Conservation (phyloP, 441 rosid species). For the Pelargonium cotyledonis region DNA sequence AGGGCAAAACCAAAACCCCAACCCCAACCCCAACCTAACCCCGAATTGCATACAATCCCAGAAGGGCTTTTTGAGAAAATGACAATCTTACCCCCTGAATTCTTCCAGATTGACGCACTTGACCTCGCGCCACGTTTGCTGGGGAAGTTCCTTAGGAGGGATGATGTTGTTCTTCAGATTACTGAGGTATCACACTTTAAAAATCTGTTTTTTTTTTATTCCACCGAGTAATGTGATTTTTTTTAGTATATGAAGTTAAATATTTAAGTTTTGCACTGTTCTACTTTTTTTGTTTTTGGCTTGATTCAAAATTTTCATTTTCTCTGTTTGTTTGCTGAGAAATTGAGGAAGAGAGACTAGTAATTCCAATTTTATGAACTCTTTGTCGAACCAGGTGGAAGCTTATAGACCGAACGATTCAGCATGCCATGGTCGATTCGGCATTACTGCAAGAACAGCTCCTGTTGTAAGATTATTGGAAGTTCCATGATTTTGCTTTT, state of each 20-base stretch:
- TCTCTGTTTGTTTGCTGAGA: not conserved
- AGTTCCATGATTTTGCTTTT: not conserved
- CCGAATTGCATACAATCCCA: not conserved
- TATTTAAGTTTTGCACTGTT: not conserved
- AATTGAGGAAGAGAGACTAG: not conserved
- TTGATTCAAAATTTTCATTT: not conserved
- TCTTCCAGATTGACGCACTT: slow-evolving; percentile 82
- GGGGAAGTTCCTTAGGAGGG: slow-evolving; percentile 72
- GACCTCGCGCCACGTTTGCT: slow-evolving; percentile 86
- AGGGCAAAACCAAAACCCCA: slow-evolving; percentile 15
- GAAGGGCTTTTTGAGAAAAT: slow-evolving; percentile 18
- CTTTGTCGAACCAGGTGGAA: slow-evolving; percentile 49
- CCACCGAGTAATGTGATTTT: no score
- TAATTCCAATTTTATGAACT: slow-evolving; percentile 10
- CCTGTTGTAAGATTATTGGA: slow-evolving; percentile 49
- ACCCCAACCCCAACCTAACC: not conserved
- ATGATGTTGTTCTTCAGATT: slow-evolving; percentile 68
- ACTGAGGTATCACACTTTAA: slow-evolving; percentile 51
- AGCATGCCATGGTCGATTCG: slow-evolving; percentile 86
- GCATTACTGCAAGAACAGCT: slow-evolving; percentile 74
- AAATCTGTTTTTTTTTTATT: slow-evolving; percentile 13
- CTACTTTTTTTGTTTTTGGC: no score
- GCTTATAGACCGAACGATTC: slow-evolving; percentile 89
- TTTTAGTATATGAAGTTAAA: not conserved
- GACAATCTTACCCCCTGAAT: slow-evolving; percentile 46